Base-by-base conservation (phyloP, 2,329 filamentous ascomycete species). In the Xylariales sp. region DNA sequence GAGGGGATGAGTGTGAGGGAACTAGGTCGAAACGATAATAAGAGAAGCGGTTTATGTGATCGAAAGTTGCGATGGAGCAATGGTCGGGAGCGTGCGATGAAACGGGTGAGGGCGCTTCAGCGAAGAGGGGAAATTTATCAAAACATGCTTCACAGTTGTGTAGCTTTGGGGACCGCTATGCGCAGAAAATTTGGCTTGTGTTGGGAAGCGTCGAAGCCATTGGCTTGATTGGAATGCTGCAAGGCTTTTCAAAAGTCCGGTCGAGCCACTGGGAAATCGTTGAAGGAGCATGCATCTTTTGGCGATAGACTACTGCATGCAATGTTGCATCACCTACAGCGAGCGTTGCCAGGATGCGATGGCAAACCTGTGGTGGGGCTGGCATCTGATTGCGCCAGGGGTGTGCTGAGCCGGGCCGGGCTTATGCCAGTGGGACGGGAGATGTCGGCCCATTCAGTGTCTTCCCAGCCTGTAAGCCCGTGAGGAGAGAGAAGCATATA, bases 221-320 rank as follows among this genome's bases (percentile, higher is more conserved):
- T 16, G 46, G 46, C 45, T 48, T 45, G 28, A 36, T 31, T 30
- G 33, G 33, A 34, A 21, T 27, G 33, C 15, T 19, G 33, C 24
- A 29, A n/a, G n/a, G n/a, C n/a, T n/a, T n/a, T n/a, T n/a, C n/a
- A n/a, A n/a, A n/a, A n/a, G n/a, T 36, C 33, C 21, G 20, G 27
- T 18, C 23, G 25, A 25, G 19, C 27, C 25, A 8, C 12, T 30
- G 15, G 29, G 8, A 30, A 16, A 14, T 10, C 21, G 33, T 25
- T 15, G 15, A 25, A 24, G 16, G n/a, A 19, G 17, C 15, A 18
- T 29, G 15, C 24, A 25, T 8, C 23, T n/a, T n/a, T 8, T 25
- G 8, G n/a, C 23, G 8, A 25, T 25, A 25, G 23, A 25, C n/a
- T 8, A 8, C n/a, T 25, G 25, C 25, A 20, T 30, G 29, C 23